Evolutionary conservation across 495 filamentous ascomycete species (phyloP).

Genomic region (Neurospora tetraspora): DNA sequence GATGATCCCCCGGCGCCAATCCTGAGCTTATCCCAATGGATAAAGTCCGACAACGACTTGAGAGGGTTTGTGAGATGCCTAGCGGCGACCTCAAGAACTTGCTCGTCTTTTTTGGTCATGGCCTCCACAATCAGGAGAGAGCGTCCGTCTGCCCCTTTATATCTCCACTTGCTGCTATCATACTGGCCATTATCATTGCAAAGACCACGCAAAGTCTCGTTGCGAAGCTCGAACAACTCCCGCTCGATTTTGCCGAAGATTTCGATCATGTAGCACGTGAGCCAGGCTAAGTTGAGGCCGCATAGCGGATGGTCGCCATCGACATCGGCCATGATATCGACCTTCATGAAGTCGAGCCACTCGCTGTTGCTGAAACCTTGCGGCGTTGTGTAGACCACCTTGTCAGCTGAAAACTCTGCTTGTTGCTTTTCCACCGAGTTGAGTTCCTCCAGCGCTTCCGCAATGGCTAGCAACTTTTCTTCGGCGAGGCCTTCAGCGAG

Average conservation of each 20-base stretch:
- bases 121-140: background rate
- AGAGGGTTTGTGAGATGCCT: background rate
- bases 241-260: conserved; percentile 42
- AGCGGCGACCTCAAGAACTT: background rate
- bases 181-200: background rate
- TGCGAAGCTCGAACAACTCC: conserved; percentile 45
- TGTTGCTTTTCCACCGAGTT: background rate
- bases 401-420: background rate
- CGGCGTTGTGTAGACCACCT: background rate
- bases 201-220: conserved; percentile 12
- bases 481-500: background rate
- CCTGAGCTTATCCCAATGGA: background rate
- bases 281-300: conserved; percentile 20
- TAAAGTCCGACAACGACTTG: background rate
- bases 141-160: background rate
- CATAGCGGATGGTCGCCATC: conserved; percentile 17
- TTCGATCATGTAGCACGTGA: conserved; percentile 15
- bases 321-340: conserved; percentile 22
- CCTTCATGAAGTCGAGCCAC: conserved; percentile 14
- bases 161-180: background rate
- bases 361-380: background rate
- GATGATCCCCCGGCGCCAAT: background rate
- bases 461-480: background rate
- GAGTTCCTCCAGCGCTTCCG: background rate
- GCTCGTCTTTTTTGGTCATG: background rate